Conservation (phyloP, 768 basidiomycete genomes). For the Thelephora aurantiotincta region DNA sequence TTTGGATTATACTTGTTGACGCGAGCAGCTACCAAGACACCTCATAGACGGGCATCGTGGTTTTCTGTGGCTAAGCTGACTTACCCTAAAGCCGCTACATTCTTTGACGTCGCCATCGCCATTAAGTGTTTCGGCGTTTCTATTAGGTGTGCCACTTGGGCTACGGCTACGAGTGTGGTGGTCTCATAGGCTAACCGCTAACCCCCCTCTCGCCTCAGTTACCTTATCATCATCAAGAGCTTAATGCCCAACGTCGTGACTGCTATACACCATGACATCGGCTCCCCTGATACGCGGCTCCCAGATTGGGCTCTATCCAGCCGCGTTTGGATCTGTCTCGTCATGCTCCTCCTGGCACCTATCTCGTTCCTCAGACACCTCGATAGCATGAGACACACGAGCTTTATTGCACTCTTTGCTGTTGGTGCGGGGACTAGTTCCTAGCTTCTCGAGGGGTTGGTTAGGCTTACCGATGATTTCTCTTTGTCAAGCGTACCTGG, state of each 20-base stretch:
- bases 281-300: slow-evolving; percentile 45
- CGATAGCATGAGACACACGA: slow-evolving; percentile 80
- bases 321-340: slow-evolving; percentile 68
- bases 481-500: slow-evolving; percentile 46
- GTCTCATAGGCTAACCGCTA: too few species aligned
- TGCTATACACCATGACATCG: slow-evolving; percentile 69
- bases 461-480: slow-evolving; percentile 4
- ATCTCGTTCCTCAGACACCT: slow-evolving; percentile 72
- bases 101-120: slow-evolving; percentile 90
- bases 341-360: slow-evolving; percentile 67
- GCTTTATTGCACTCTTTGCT: slow-evolving; percentile 83
- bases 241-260: slow-evolving; percentile 85
- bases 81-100: slow-evolving; percentile 74
- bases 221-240: slow-evolving; percentile 85
- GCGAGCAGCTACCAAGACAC: slow-evolving; percentile 63
- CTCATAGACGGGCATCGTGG: slow-evolving; percentile 68
- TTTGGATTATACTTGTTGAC: slow-evolving; percentile 88
- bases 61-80: slow-evolving; percentile 76
- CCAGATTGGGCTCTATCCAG: slow-evolving; percentile 69
- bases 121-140: slow-evolving; percentile 96
- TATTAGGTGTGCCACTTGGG: slow-evolving; percentile 44
- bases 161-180: slow-evolving; percentile 1
- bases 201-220: slow-evolving; percentile 30
- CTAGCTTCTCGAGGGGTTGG: background rate
- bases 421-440: slow-evolving; percentile 43